Evolutionary conservation across 2,329 filamentous ascomycete species (phyloP).

Genomic region (Fusarium sp.): DNA sequence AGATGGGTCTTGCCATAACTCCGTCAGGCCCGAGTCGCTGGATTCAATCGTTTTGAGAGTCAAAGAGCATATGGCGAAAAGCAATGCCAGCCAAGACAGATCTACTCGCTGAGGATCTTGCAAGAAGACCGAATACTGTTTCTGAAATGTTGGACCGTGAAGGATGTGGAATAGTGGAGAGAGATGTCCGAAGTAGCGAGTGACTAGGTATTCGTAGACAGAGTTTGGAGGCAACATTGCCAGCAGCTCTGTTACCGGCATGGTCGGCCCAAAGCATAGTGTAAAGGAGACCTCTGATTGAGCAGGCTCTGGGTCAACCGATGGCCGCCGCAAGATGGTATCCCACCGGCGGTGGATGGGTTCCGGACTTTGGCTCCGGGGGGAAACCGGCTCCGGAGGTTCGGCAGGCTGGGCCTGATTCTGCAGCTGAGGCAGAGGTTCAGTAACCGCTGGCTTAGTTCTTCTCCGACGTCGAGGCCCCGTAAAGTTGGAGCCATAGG

Average conservation of each 20-base stretch:
- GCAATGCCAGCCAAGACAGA: slow-evolving; percentile 34
- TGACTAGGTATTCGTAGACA: slow-evolving; percentile 29
- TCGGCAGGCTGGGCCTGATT: neutral
- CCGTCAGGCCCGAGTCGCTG: slow-evolving; percentile 22
- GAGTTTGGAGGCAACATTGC: slow-evolving; percentile 11
- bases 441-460: neutral
- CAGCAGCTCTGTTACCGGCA: slow-evolving; percentile 19
- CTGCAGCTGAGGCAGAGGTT: neutral
- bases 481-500: neutral
- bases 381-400: neutral
- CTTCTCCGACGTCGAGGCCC: neutral
- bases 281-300: neutral
- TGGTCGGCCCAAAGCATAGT: slow-evolving; percentile 17
- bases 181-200: slow-evolving; percentile 26
- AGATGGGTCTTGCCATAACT: slow-evolving; percentile 11
- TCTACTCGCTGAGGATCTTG: slow-evolving; percentile 6
- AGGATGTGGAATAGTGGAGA: slow-evolving; percentile 36
- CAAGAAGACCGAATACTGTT: slow-evolving; percentile 28
- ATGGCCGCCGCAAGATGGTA: neutral
- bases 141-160: slow-evolving; percentile 37
- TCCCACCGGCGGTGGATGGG: slow-evolving; percentile 4
- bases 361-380: slow-evolving; percentile 6
- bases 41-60: slow-evolving; percentile 21
- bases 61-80: slow-evolving; percentile 36
- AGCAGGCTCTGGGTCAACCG: neutral